Base-by-base conservation (phyloP, 2,329 filamentous ascomycete genomes). In the Ramularia endophylla region DNA sequence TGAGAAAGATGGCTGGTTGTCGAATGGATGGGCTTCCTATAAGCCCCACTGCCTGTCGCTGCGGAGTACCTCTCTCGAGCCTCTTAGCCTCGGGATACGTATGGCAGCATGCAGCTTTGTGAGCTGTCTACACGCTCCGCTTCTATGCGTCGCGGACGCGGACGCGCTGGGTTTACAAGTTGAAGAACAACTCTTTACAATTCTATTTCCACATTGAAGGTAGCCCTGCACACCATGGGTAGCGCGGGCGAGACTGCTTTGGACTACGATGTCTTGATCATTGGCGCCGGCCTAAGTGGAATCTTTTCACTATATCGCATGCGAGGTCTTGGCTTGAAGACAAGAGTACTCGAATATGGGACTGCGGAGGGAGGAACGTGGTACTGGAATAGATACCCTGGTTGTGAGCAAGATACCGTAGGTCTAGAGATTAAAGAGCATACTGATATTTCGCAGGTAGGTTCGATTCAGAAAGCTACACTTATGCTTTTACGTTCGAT, bases 381-480 rank as follows among this genome's bases (percentile, higher is more conserved):
- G 60, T 47, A 54, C 27, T 59, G 56, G 54, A 67, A 66, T 19
- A 61, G 59, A 40, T 67, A 67, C 38, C 65, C 65, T 9, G 47
- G 47, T 16, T 35, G 38, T 39, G 34, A 32, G 30, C 30, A 17
- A 11, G 1, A 11, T 32, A 4, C 7, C 15, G 18, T 15, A 32
- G 8, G 9, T n/a, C 27, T 30, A 5, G 16, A 8, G 9, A 11
- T 17, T 3, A 15, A 7, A 11, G 30, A 8, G 11, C 15, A 15
- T 32, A 5, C 18, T 32, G 30, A 32, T 17, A 16, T 8, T 13
- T 9, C 30, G 5, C 16, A 32, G 30, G 67, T 16, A 59, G 67
- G 20, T 67, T 70, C 40, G 70, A 73, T 39, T 68, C 67, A 0
- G 67, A 72, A 49, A 64, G 64, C 2, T 60, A 66, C 12, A 66